A percentile compares a stretch with the other conserved stretches of the same genome.
Conservation (phyloP, 345 rosid genomes). For the Eutrema yunnanense region DNA sequence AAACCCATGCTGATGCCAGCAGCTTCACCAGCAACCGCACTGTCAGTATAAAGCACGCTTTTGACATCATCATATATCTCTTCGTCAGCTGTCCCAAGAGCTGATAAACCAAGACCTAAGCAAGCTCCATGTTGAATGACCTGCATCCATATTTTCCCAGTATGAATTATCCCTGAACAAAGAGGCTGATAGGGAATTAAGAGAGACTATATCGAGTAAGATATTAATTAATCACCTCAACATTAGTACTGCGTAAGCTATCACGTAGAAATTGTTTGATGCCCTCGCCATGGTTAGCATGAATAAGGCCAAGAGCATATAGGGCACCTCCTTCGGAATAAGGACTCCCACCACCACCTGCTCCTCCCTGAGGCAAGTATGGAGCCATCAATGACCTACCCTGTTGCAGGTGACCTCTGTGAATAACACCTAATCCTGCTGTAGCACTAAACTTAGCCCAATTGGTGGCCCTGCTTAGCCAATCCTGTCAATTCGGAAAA, state of each 20-base stretch:
- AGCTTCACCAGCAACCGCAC: conserved; percentile 99
- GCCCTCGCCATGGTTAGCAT: conserved; percentile 99
- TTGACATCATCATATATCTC: conserved; percentile 88
- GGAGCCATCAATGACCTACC: conserved; percentile 99
- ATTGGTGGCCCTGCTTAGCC: conserved; percentile 99
- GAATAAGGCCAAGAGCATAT: conserved; percentile 96
- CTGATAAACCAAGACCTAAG: conserved; percentile 98
- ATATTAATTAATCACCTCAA: conserved; percentile 54
- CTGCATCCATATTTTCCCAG: conserved; percentile 34
- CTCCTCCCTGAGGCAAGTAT: conserved; percentile 95
- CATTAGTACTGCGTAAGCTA: conserved; percentile 78
- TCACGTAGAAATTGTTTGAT: conserved; percentile 95
- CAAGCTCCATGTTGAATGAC: conserved; percentile 99
- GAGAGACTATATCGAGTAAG: not conserved
- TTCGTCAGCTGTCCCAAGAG: conserved; percentile 97
- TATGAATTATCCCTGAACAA: conserved; percentile 7
- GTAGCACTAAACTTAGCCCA: conserved; percentile 99
- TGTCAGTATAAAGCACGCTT: conserved; percentile 80
- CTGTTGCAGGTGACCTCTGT: conserved; percentile 93
- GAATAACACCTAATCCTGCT: conserved; percentile 98
- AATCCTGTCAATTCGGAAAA: conserved; percentile 55
- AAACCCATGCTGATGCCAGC: conserved; percentile 99
- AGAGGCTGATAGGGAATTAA: not conserved
- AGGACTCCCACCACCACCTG: conserved; percentile 95
- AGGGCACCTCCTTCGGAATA: conserved; percentile 99